These are phyloP conservation scores for Ustilago cynodontis DNA, from an alignment of 1,284 basidiomycete genomes.

Conservation along the genomic window DNA sequence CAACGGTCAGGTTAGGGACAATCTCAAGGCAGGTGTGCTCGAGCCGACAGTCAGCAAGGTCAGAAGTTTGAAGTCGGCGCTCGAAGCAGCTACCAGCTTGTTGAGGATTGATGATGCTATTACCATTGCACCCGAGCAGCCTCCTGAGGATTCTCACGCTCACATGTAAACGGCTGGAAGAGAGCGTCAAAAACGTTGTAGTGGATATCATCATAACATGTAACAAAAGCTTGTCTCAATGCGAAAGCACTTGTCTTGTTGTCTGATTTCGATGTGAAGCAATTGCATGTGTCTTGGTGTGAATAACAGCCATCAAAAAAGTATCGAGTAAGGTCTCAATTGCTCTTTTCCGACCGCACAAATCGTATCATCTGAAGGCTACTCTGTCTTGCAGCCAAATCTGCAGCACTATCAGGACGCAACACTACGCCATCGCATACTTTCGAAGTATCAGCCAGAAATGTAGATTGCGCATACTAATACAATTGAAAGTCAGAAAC, in stretches of 20 bases:
- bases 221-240: conserved; percentile 13
- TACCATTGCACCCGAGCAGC: conserved; percentile 64
- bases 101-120: conserved; percentile 89
- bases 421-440: not conserved
- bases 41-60: conserved; percentile 98
- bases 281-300: not conserved
- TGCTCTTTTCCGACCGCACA: too few relatives aligned
- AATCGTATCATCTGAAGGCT: too few relatives aligned
- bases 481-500: conserved; percentile 5
- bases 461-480: conserved; percentile 22
- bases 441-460: not conserved
- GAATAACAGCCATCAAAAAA: not conserved
- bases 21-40: conserved; percentile 89
- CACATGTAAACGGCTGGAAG: conserved; percentile 57
- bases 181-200: not conserved
- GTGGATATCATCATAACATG: not conserved
- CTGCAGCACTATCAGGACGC: not conserved
- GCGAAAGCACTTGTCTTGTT: not conserved
- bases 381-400: too few relatives aligned
- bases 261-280: not conserved
- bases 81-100: conserved; percentile 94
- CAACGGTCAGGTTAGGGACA: conserved; percentile 94
- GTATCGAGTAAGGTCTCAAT: too few relatives aligned
- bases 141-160: conserved; percentile 67
- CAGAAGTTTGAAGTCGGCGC: conserved; percentile 93